These are phyloP conservation scores for Hortaea sp. DNA, from an alignment of 2,329 filamentous ascomycete species.

Conservation along the genomic window DNA sequence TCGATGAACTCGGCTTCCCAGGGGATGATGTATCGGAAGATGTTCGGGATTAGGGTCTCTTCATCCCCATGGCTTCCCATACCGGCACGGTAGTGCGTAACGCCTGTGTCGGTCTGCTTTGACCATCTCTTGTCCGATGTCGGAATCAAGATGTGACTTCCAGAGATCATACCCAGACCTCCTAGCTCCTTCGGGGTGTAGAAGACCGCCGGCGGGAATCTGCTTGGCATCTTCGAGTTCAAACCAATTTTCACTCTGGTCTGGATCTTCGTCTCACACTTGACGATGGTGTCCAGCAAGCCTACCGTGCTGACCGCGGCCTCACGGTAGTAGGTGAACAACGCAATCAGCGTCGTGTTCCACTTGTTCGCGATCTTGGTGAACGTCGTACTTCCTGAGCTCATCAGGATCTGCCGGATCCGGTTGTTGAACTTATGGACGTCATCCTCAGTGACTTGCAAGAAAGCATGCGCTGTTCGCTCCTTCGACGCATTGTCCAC, in stretches of 20 bases:
- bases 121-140: conserved; percentile 97
- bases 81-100: conserved; percentile 92
- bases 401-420: conserved; percentile 97
- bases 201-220: conserved; percentile 96
- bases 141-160: conserved; percentile 93
- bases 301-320: conserved; percentile 92
- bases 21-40: conserved; percentile 97
- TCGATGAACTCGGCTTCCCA: conserved; percentile 99
- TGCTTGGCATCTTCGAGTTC: conserved; percentile 98
- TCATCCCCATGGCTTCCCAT: conserved; percentile 82
- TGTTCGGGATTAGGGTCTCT: conserved; percentile 95
- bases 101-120: conserved; percentile 93
- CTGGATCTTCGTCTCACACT: conserved; percentile 99
- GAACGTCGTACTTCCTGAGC: conserved; percentile 96
- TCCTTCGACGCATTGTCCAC: conserved; percentile 96
- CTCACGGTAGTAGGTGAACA: conserved; percentile 98
- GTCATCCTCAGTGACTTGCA: conserved; percentile 95
- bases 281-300: conserved; percentile 92
- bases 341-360: conserved; percentile 93
- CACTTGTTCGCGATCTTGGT: conserved; percentile 99
- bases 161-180: conserved; percentile 97
- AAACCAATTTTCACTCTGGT: conserved; percentile 96
- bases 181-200: conserved; percentile 97
- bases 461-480: conserved; percentile 90
- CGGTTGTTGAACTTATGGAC: conserved; percentile 99